Base-by-base conservation (phyloP, 306 rosid species). In the Ammopiptanthus mongolicus region DNA sequence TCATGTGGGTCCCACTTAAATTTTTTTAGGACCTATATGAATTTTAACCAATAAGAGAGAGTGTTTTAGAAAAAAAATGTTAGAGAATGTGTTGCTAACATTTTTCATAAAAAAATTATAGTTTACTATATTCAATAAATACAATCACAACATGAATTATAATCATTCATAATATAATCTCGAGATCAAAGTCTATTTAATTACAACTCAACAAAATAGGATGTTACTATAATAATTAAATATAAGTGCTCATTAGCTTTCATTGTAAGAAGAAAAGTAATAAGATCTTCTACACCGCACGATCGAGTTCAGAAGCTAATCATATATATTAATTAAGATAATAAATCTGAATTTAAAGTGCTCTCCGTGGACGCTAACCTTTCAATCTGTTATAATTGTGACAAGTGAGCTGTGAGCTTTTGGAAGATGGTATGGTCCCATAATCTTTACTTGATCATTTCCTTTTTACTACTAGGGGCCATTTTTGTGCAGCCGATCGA, bases 401-500 rank as follows among this genome's bases (percentile, higher is more conserved):
- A 66, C 23, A 76, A 41, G 68, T 25, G 23, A 76, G 53, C 74
- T 39, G 68, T 25, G 23, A 76, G 53, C 74, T 39, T 66, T 76
- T 41, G 74, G 80, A 76, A 66, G 60, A 55, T 55, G 66, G 46
- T 44, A 65, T 66, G 60, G 73, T 19, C 67, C 51, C 44, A 25
- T 21, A 21, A n/a, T 59, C n/a, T 41, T 42, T 46, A 21, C 8
- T 21, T 33, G 53, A 75, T 15, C 65, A 25, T 65, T 55, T 65
- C 2, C 57, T 44, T 25, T 68, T 53, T 42, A 19, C 29, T 37
- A 31, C 2, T 51, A 52, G 19, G 29, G 46, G 34, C 14, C 68
- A 56, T 36, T 51, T 65, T 66, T 18, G 41, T 68, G 75, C 33
- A 46, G 69, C 81, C 81, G 81, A 77, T 75, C 81, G 81, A 77